Conservation (phyloP, 1,284 basidiomycete genomes). For the Apiotrichum laibachii region DNA sequence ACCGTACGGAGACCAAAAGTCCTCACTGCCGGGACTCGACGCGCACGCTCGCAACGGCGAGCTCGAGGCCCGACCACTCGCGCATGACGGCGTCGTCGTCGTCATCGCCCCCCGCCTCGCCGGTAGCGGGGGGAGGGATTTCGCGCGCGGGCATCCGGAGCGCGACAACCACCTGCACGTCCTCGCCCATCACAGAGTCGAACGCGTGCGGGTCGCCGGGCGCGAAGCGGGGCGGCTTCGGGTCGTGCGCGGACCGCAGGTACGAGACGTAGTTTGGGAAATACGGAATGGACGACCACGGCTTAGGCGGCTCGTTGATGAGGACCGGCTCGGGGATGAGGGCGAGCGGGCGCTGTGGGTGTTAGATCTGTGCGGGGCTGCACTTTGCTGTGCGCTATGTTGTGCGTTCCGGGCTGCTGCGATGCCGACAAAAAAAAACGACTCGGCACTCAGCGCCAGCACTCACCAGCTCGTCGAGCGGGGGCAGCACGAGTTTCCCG, state of each 20-base stretch:
- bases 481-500: slow-evolving; percentile 6
- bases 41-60: slow-evolving; percentile 8
- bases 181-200: slow-evolving; percentile 31
- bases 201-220: slow-evolving; percentile 17
- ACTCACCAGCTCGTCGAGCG: slow-evolving; percentile 12
- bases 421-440: background rate
- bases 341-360: slow-evolving; percentile 16
- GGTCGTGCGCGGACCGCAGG: slow-evolving; percentile 29
- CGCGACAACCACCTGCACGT: slow-evolving; percentile 37
- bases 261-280: slow-evolving; percentile 49
- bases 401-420: too few relatives aligned
- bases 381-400: background rate
- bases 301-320: slow-evolving; percentile 29
- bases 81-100: slow-evolving; percentile 21
- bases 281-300: slow-evolving; percentile 25
- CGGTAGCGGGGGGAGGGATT: background rate
- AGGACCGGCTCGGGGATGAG: slow-evolving; percentile 10
- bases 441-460: too few relatives aligned
- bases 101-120: slow-evolving; percentile 3
- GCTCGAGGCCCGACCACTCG: slow-evolving; percentile 23
- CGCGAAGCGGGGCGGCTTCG: slow-evolving; percentile 29
- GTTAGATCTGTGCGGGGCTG: background rate
- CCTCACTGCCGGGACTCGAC: background rate
- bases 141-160: slow-evolving; percentile 37
- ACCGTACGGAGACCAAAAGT: background rate